Evolutionary conservation across 805 yeast species (phyloP), one percentile per base, ranked within the genome.

Genomic region (Millerozyma acaciae): DNA sequence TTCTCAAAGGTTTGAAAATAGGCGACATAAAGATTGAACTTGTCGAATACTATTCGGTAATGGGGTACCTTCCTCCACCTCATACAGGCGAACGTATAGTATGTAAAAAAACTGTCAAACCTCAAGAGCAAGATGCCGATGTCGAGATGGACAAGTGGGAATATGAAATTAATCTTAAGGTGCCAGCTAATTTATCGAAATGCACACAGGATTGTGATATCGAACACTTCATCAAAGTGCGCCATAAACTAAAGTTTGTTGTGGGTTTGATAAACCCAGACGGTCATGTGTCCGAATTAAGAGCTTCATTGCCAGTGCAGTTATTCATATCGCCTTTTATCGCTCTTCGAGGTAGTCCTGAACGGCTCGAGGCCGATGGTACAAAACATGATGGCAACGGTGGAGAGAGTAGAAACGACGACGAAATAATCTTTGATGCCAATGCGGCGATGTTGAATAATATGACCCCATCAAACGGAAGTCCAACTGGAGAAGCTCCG

Each of bases 191-290:
- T 34, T 66, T 93, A 32, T 68, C 84, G 2, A 73, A 76, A 45
- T 75, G 89, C 45, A 82, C 96, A 2, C 98, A 89, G 59, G 97
- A 93, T 58, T 84, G 90, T 51, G 83, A 78, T 38, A 67, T 93
- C 23, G 62, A 71, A 20, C 70, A 71, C 17, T 75, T 78, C 50
- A 70, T 87, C 38, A 86, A 86, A 55, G 88, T 93, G 9, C 76
- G 95, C 35, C 98, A 93, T 62, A 89, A 88, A 60, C 60, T 93
- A 36, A 83, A 86, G 49, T 85, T 89, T 53, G 78, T 76, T 7
- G 76, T 93, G 37, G 82, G 86, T 2, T 68, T 93, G 42, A 59
- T 77, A 25, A 90, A 93, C 52, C 83, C 94, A 0, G 97, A 88
- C 55, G 96, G 96, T 3, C 97, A 90, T 52, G 79, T 82, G 3